Evolutionary conservation across 441 rosid genomes (phyloP).

Genomic region (Adansonia grandidieri): DNA sequence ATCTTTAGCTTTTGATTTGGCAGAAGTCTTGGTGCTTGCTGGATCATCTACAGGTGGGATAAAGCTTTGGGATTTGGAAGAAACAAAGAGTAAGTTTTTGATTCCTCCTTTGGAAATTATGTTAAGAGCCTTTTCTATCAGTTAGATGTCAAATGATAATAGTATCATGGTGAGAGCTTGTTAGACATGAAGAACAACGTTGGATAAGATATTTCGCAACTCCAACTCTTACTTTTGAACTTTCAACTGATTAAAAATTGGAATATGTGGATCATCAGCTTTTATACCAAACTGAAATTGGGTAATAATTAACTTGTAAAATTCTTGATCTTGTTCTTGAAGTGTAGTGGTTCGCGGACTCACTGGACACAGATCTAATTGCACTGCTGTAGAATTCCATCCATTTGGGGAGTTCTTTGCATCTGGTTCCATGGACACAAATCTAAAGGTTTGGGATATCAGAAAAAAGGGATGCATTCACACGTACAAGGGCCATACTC

Average conservation of each 20-base stretch:
- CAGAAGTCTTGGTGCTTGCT: constrained; percentile 80
- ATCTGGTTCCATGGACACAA: constrained; percentile 87
- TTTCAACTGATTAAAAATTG: background rate
- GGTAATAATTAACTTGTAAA: constrained; percentile 41
- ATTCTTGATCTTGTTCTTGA: constrained; percentile 58
- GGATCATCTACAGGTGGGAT: constrained; percentile 91
- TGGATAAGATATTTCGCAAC: constrained; percentile 15
- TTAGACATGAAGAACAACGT: constrained; percentile 21
- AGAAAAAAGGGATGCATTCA: constrained; percentile 94
- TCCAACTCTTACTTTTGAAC: background rate
- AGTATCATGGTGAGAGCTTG: background rate
- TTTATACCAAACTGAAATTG: background rate
- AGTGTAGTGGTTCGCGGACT: constrained; percentile 98
- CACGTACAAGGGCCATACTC: constrained; percentile 90
- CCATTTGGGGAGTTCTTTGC: constrained; percentile 97
- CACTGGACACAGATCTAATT: constrained; percentile 86
- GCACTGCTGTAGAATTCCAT: constrained; percentile 90
- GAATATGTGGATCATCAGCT: background rate
- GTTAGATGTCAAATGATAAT: background rate
- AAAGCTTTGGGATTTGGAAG: constrained; percentile 96
- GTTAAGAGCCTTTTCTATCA: constrained; percentile 6
- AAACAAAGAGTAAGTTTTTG: constrained; percentile 78
- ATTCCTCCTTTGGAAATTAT: constrained; percentile 14
- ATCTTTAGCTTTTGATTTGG: constrained; percentile 71
- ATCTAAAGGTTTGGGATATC: constrained; percentile 91